Base-by-base conservation (phyloP, 441 rosid genomes). In the Brassica balearica region DNA sequence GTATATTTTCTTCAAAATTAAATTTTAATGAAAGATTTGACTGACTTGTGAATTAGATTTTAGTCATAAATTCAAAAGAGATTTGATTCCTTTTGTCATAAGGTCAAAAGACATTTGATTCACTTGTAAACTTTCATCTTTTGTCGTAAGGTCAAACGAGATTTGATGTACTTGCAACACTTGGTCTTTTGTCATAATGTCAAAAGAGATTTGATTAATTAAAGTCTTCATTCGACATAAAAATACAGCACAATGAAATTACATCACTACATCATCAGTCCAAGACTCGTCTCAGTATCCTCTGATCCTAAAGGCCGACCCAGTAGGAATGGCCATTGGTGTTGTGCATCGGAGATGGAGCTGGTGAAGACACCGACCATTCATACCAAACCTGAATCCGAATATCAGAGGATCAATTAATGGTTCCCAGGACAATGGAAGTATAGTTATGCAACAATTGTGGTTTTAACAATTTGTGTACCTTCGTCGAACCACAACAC, bases 251-350 rank as follows among this genome's bases (percentile, higher is more conserved):
- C 25, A 80, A 48, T 11, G 5, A 71, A 55, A 15, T 55, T 70
- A 69, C 76, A 75, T 34, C 11, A 64, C 60, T 62, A 17, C 34
- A 27, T 22, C 58, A 15, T 17, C 15, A 68, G 48, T 41, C 48
- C 20, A 75, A 58, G 46, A 8, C 65, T 53, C 15, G 23, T 55
- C 8, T 51, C 15, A 19, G 65, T 64, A 36, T 55, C 43, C 34
- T 48, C 65, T 59, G 32, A 61, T 79, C 41, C 87, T 90, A 92
- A 20, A 91, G 91, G 23, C 99, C 99, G 19, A 93, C 97, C 99
- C 98, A 90, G 53, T 94, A 92, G 3, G 99, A 96, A 48, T 96
- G 97, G 8, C 98, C 99, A 61, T 88, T 92, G 87, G 87, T 83
- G 88, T 96, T 96, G 86, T 94, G 99, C 63, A 94, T 66, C 12